Conservation (phyloP, 306 rosid genomes). For the Cucumis cinereus region DNA sequence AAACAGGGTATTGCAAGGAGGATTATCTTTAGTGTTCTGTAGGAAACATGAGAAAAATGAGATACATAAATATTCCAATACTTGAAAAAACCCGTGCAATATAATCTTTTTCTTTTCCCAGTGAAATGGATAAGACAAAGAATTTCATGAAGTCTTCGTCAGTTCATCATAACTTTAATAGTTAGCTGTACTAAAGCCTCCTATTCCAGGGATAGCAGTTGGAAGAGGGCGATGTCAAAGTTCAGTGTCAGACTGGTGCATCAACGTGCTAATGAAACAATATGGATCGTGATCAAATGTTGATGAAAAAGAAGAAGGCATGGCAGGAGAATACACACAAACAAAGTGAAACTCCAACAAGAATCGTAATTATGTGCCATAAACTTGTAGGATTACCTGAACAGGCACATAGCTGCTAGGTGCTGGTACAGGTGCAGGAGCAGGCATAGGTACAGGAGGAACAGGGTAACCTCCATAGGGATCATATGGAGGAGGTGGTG, state of each 20-base stretch:
- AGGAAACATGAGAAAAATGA: not conserved
- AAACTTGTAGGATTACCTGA: constrained; percentile 37
- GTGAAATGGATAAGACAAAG: not conserved
- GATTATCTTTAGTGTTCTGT: constrained; percentile 97
- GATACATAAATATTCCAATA: not conserved
- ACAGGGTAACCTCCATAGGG: constrained; percentile 85
- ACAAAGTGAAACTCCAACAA: not conserved
- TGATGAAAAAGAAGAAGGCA: not conserved
- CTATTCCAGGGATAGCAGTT: not conserved
- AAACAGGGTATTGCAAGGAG: constrained; percentile 96
- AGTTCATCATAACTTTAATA: not conserved
- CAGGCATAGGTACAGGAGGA: constrained; percentile 81
- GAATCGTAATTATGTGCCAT: not conserved
- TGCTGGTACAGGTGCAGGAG: constrained; percentile 66
- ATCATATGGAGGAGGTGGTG: constrained; percentile 90
- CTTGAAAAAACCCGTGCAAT: not conserved
- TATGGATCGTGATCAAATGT: not conserved
- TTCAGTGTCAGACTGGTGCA: not conserved
- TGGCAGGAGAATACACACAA: not conserved
- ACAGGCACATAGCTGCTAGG: constrained; percentile 86
- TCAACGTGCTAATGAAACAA: not conserved
- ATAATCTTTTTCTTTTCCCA: not conserved
- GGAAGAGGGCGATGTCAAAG: not conserved
- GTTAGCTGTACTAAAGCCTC: not conserved
- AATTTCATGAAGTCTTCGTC: not conserved